Base-by-base conservation (phyloP, 176 grass and related monocot genomes). In the Eragrostis curvula region DNA sequence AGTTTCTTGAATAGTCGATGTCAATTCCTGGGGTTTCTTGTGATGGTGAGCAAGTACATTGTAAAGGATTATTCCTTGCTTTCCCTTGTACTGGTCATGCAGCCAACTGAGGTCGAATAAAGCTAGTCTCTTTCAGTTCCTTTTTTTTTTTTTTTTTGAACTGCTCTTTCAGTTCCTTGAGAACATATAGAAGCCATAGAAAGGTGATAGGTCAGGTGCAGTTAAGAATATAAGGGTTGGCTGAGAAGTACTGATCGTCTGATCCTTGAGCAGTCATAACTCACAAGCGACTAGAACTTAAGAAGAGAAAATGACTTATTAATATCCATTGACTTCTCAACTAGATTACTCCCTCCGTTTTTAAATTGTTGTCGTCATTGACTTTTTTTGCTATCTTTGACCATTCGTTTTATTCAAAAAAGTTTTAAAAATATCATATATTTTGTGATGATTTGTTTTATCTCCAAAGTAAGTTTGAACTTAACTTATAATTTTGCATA, bases 161-260 rank as follows among this genome's bases (percentile, higher is more conserved):
- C n/a, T n/a, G n/a, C 3, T 71, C 25, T 82, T 63, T 78, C 17
- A 36, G 60, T 90, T 83, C 41, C 68, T 13, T 83, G 61, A 82
- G 59, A 86, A 78, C n/a, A n/a, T 42, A 45, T 57, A 46, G 10
- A 43, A 68, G 68, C 20, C 60, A 58, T 46, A 49, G 7, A 23
- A 69, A 74, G 27, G 46, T 56, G 48, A 85, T 27, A 82, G 16
- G 13, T 59, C 15, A 75, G 11, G 62, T 68, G 52, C 70, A 71
- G 44, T 70, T 85, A 81, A 81, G 82, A 68, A 85, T 56, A 29
- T 67, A 79, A 57, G 24, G 74, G 53, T 81, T 66, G 39, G 9
- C 51, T 69, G 14, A 8, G 29, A 57, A 59, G 59, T 15, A 73
- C 10, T 61, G 58, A 14, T 61, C 2, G 8, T 10, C 47, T 60